Evolutionary conservation across 208 protist genomes (phyloP).

Genomic region (Leishmania tropica): DNA sequence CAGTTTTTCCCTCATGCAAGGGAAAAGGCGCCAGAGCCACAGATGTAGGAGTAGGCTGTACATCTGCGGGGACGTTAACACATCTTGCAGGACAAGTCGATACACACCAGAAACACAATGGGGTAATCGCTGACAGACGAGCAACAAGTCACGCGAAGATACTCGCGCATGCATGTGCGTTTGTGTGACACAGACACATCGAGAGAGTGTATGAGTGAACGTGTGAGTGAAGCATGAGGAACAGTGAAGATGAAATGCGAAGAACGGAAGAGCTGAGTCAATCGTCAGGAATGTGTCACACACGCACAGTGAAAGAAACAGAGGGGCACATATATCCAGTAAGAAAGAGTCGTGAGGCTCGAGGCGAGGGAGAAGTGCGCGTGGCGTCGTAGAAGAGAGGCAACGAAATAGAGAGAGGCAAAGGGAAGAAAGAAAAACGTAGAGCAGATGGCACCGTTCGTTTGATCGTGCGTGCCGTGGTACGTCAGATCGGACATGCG

Average conservation of each 20-base stretch:
- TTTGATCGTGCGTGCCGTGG: neutral
- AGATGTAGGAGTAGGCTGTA: neutral
- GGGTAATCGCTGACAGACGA: neutral
- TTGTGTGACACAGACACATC: neutral
- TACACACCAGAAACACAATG: neutral
- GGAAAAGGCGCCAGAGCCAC: neutral
- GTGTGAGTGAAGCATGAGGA: neutral
- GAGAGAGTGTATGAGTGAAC: neutral
- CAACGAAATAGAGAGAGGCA: neutral
- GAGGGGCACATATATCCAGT: neutral
- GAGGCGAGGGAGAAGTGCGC: neutral
- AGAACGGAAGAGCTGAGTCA: neutral
- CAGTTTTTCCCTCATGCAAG: neutral
- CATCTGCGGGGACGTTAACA: neutral
- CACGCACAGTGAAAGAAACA: neutral
- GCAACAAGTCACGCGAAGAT: neutral
- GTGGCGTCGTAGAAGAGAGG: neutral
- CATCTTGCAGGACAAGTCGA: too few relatives aligned
- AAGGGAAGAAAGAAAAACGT: neutral
- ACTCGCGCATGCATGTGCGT: neutral
- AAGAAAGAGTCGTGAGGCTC: neutral
- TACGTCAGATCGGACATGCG: neutral
- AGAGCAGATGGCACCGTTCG: too few relatives aligned
- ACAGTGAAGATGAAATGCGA: neutral
- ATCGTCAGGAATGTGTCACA: neutral